Percentiles rank a stretch among this genome's conserved stretches.
These are phyloP conservation scores for Ogataea allantospora DNA, from an alignment of 805 yeast genomes.

Conservation along the genomic window DNA sequence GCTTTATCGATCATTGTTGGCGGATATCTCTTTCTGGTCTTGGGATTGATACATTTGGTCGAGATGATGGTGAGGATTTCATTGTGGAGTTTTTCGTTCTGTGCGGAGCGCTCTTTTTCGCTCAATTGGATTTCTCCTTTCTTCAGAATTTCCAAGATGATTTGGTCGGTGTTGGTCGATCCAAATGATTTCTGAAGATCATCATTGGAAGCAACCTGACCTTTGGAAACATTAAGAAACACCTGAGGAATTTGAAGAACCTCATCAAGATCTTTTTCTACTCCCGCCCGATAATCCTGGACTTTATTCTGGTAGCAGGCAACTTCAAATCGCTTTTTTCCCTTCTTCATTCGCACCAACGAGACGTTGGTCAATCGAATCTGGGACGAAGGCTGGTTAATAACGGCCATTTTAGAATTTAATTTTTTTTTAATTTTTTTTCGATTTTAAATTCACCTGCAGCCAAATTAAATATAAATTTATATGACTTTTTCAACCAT, in stretches of 20 bases:
- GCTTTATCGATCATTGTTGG: conserved; percentile 93
- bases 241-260: conserved; percentile 96
- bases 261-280: conserved; percentile 93
- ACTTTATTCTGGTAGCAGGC: conserved; percentile 97
- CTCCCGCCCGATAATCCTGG: conserved; percentile 86
- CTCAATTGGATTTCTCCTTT: conserved; percentile 95
- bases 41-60: conserved; percentile 89
- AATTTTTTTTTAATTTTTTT: conserved; percentile 2
- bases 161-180: conserved; percentile 68
- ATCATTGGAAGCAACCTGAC: conserved; percentile 86
- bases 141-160: conserved; percentile 75
- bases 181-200: conserved; percentile 75
- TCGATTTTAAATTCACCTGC: neutral
- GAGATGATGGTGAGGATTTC: conserved; percentile 82
- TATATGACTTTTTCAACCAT: conserved; percentile 27
- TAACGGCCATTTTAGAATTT: conserved; percentile 35
- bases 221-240: conserved; percentile 88
- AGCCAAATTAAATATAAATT: neutral
- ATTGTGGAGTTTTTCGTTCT: conserved; percentile 50
- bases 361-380: conserved; percentile 93
- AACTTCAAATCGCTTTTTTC: conserved; percentile 86
- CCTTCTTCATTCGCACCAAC: conserved; percentile 85
- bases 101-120: conserved; percentile 86
- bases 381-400: conserved; percentile 86
- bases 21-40: conserved; percentile 85